A percentile compares a stretch with the other conserved stretches of the same genome.
Evolutionary conservation across 345 rosid genomes (phyloP).

Genomic region (Moricandia arvensis): DNA sequence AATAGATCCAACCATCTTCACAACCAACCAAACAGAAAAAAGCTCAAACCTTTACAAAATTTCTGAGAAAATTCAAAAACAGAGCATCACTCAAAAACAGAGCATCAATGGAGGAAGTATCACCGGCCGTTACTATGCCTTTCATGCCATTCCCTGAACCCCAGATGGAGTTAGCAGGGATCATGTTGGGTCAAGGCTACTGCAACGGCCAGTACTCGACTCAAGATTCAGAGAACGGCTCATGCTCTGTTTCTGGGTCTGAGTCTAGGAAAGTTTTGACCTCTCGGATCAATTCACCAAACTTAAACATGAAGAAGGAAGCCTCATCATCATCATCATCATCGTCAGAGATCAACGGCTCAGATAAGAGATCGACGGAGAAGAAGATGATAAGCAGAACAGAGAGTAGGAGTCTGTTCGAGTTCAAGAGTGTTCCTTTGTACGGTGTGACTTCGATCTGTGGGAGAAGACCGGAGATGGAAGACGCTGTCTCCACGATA

Average conservation of each 20-base stretch:
- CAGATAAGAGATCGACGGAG: slow-evolving; percentile 21
- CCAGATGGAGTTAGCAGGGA: slow-evolving; percentile 45
- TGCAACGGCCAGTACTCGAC: slow-evolving; percentile 30
- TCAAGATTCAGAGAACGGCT: slow-evolving; percentile 37
- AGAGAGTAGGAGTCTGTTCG: slow-evolving; percentile 47
- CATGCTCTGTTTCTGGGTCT: slow-evolving; percentile 39
- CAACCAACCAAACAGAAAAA: not conserved
- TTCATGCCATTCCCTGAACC: slow-evolving; percentile 38
- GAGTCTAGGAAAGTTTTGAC: slow-evolving; percentile 23
- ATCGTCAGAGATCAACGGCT: slow-evolving; percentile 33
- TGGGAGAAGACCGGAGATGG: slow-evolving; percentile 82
- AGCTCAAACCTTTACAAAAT: not conserved
- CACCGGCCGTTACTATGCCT: slow-evolving; percentile 48
- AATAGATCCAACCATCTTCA: slow-evolving; percentile 1
- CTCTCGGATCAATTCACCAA: slow-evolving; percentile 30
- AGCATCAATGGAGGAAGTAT: slow-evolving; percentile 52
- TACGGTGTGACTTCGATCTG: slow-evolving; percentile 68
- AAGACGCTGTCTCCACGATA: slow-evolving; percentile 61
- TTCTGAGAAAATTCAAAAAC: not conserved
- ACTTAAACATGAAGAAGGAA: slow-evolving; percentile 57
- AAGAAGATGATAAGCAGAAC: slow-evolving; percentile 39
- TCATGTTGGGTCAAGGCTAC: slow-evolving; percentile 48
- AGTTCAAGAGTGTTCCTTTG: slow-evolving; percentile 41
- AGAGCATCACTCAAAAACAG: not conserved
- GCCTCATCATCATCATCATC: slow-evolving; percentile 35